A percentile compares a stretch with the other conserved stretches of the same genome.
phyloP scores from a whole-genome alignment of 306 rosid genomes.

The Erythrophleum fordii region DNA sequence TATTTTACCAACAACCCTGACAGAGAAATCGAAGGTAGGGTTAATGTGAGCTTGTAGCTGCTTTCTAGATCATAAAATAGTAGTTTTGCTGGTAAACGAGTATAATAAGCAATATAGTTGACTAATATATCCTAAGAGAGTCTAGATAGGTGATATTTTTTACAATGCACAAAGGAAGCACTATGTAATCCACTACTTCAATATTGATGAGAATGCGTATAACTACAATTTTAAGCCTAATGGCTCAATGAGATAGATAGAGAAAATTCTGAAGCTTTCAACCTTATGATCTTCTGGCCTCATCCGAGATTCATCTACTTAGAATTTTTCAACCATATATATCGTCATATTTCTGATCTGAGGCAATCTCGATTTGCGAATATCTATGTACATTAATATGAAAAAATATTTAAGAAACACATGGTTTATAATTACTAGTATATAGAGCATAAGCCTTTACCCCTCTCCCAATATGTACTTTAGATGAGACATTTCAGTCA shows the following conservation, averaged over 20 bases:
- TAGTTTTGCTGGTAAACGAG: background rate
- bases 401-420: conserved; percentile 22
- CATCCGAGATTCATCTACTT: conserved; percentile 8
- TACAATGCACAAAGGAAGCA: background rate
- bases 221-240: conserved; percentile 19
- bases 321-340: background rate
- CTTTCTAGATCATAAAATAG: conserved; percentile 1
- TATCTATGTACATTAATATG: background rate
- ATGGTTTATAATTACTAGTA: background rate
- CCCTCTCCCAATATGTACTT: conserved; percentile 81
- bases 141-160: background rate
- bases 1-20: conserved; percentile 78
- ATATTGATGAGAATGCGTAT: background rate
- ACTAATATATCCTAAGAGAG: background rate
- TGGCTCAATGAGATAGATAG: conserved; percentile 6
- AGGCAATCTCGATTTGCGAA: background rate
- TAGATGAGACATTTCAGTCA: conserved; percentile 66
- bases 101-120: background rate
- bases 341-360: background rate
- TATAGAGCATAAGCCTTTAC: conserved; percentile 48
- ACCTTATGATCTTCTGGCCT: conserved; percentile 19
- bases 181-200: background rate
- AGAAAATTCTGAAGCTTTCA: conserved; percentile 30
- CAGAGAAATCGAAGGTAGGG: conserved; percentile 25
- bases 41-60: conserved; percentile 7